Percentiles rank a stretch among this genome's conserved stretches.
These are phyloP conservation scores for Aspergillus tubingensis DNA, from an alignment of 2,329 filamentous ascomycete genomes.

Conservation along the genomic window DNA sequence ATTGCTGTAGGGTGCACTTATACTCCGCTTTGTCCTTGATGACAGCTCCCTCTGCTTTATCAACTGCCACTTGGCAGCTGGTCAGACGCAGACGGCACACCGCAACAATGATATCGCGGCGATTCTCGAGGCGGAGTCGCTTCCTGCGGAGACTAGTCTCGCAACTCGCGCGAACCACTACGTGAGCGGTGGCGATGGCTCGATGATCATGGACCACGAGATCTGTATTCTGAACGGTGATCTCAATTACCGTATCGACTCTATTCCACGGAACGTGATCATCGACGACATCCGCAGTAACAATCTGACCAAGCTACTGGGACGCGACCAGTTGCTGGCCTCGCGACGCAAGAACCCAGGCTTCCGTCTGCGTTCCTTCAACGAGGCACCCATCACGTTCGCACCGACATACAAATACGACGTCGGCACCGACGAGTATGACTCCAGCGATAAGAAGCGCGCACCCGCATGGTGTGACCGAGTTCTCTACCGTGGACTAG, in stretches of 20 bases:
- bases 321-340: conserved; percentile 89
- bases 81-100: conserved; percentile 84
- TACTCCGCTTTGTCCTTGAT: conserved; percentile 89
- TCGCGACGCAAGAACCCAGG: conserved; percentile 85
- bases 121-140: conserved; percentile 76
- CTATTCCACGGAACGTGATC: conserved; percentile 91
- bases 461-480: conserved; percentile 97
- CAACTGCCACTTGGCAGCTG: conserved; percentile 95
- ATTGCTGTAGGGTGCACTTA: conserved; percentile 67
- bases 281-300: conserved; percentile 79
- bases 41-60: conserved; percentile 94
- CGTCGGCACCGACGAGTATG: conserved; percentile 90
- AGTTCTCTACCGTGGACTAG: conserved; percentile 78
- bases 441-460: conserved; percentile 90
- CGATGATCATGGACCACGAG: conserved; percentile 94
- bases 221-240: conserved; percentile 97
- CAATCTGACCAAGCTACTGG: conserved; percentile 82
- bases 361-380: conserved; percentile 84
- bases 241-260: conserved; percentile 96
- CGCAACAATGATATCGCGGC: conserved; percentile 90
- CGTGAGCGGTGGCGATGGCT: conserved; percentile 88
- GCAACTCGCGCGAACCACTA: conserved; percentile 73
- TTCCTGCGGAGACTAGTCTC: conserved; percentile 72
- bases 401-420: conserved; percentile 99
- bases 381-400: conserved; percentile 88